Base-by-base conservation (phyloP, 345 rosid genomes). In the Alliaria petiolata region DNA sequence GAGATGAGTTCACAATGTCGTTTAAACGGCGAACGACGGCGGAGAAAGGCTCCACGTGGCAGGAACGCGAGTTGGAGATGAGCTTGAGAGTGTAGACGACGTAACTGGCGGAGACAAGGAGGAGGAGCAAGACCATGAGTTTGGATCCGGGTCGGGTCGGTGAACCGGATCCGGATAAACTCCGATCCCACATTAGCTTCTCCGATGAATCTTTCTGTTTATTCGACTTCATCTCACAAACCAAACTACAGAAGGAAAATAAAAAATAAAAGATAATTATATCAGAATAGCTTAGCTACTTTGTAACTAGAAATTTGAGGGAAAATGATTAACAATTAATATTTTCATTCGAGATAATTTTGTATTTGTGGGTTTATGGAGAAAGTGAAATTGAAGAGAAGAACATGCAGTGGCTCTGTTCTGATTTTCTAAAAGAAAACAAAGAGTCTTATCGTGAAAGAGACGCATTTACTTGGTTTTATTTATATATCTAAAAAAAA, bases 31-130 rank as follows among this genome's bases (percentile, higher is more conserved):
- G 78, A 52, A 60, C 64, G 7, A 53, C 79, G 52, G 58, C 72
- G 62, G 80, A 70, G 63, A 77, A 77, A 16, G 80, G 80, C 58
- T 77, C 80, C 63, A 72, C 78, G 71, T 62, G 79, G 75, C 92
- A 86, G 58, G 87, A 71, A 57, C 80, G 87, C 55, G 99, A 79
- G 75, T 82, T 59, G 56, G 97, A 81, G 46, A 92, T 81, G 71
- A 95, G 87, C 83, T 86, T 86, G 54, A 95, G 83, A 25, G 99
- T 89, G 86, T 90, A 95, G 69, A 88, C 71, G 42, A 87, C 85
- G 64, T 89, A 95, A 11, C 96, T 81, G 57, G 80, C 83, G 38
- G 96, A 85, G 78, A 89, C 89, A 70, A 88, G 80, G 55, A 92
- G 86, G 82, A 95, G 79, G 60, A 90, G 79, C 76, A 84, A 82